These are phyloP conservation scores for Tulasnella sp. DNA, from an alignment of 768 basidiomycete species.

Conservation along the genomic window DNA sequence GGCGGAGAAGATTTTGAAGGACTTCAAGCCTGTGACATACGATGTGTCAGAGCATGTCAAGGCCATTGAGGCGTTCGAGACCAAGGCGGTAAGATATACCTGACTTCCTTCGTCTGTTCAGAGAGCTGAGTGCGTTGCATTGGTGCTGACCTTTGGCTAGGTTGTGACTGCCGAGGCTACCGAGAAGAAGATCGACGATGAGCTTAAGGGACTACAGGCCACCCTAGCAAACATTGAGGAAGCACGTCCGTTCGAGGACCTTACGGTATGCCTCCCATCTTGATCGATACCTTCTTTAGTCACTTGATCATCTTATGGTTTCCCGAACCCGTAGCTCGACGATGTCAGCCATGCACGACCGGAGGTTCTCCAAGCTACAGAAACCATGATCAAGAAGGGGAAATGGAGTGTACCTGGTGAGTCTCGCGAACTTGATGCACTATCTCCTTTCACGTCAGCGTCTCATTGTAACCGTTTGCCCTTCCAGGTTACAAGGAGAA, in stretches of 20 bases:
- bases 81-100: slow-evolving; percentile 66
- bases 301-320: background rate
- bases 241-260: slow-evolving; percentile 92
- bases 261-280: slow-evolving; percentile 53
- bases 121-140: background rate
- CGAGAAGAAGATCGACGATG: slow-evolving; percentile 77
- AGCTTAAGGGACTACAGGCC: slow-evolving; percentile 81
- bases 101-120: background rate
- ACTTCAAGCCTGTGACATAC: slow-evolving; percentile 92
- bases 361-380: slow-evolving; percentile 79
- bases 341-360: slow-evolving; percentile 91
- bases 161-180: slow-evolving; percentile 85
- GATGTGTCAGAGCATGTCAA: slow-evolving; percentile 83
- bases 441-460: background rate
- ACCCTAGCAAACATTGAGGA: slow-evolving; percentile 96
- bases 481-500: slow-evolving; percentile 80
- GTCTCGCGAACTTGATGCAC: too few species aligned
- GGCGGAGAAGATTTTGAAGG: slow-evolving; percentile 76
- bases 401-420: slow-evolving; percentile 95
- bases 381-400: slow-evolving; percentile 93
- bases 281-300: background rate
- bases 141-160: slow-evolving; percentile 32
- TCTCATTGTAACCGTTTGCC: slow-evolving; percentile 6
- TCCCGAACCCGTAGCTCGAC: slow-evolving; percentile 52
- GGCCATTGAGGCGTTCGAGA: slow-evolving; percentile 93